Conservation (phyloP, 2,329 filamentous ascomycete genomes). For the Chalaropsis ovoidea region DNA sequence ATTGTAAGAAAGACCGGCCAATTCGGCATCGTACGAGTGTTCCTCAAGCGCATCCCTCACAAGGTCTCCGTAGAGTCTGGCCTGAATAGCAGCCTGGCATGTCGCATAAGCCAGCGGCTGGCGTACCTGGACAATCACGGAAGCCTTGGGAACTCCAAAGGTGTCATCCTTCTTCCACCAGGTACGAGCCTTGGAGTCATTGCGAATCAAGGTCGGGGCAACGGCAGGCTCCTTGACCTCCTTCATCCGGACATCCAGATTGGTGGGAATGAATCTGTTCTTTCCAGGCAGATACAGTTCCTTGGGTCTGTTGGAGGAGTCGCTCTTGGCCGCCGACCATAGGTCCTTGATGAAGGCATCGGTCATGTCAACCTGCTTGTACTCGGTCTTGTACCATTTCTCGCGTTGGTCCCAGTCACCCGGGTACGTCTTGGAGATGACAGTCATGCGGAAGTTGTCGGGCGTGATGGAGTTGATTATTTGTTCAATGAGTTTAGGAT, state of each 20-base stretch:
- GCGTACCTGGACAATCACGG: slow-evolving; percentile 67
- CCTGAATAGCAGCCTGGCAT: slow-evolving; percentile 66
- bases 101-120: slow-evolving; percentile 72
- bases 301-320: slow-evolving; percentile 49
- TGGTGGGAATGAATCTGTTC: slow-evolving; percentile 92
- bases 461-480: slow-evolving; percentile 65
- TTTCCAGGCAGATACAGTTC: slow-evolving; percentile 78
- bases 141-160: slow-evolving; percentile 96
- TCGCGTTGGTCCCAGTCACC: slow-evolving; percentile 80
- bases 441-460: slow-evolving; percentile 78
- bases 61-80: slow-evolving; percentile 70
- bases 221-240: slow-evolving; percentile 66
- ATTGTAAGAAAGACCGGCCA: slow-evolving; percentile 77
- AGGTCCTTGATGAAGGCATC: slow-evolving; percentile 63
- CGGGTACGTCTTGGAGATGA: slow-evolving; percentile 74
- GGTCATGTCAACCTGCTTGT: slow-evolving; percentile 71
- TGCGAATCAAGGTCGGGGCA: slow-evolving; percentile 70
- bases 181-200: slow-evolving; percentile 67
- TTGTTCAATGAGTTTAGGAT: slow-evolving; percentile 63
- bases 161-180: slow-evolving; percentile 99
- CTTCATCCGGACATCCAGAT: slow-evolving; percentile 90
- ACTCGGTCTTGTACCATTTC: slow-evolving; percentile 97
- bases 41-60: slow-evolving; percentile 83
- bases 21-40: slow-evolving; percentile 90
- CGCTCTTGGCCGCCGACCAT: slow-evolving; percentile 49